These are phyloP conservation scores for Cryptomeria japonica DNA, from an alignment of 75 land plant genomes.

Conservation along the genomic window DNA sequence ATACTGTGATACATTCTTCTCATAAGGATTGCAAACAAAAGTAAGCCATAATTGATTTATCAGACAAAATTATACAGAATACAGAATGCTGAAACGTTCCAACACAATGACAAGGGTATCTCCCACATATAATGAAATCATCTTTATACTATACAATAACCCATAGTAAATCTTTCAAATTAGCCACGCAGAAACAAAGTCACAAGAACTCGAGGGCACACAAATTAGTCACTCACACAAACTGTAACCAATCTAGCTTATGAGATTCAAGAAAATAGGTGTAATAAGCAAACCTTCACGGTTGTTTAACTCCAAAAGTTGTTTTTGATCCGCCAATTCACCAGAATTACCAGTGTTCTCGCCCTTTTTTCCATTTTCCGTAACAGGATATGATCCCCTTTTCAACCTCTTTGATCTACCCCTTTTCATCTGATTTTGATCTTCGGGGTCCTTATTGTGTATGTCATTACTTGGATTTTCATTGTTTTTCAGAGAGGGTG, in stretches of 20 bases:
- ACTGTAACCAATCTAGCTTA: not conserved
- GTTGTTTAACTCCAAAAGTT: slow-evolving; percentile 10
- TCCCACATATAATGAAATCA: not conserved
- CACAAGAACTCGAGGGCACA: not conserved
- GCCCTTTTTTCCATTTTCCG: not conserved
- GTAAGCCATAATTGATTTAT: not conserved
- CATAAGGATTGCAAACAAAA: not conserved
- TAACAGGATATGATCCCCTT: not conserved
- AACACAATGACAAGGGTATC: not conserved
- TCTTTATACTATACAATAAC: not conserved
- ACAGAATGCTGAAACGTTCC: not conserved
- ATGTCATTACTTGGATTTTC: not conserved
- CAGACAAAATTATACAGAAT: not conserved
- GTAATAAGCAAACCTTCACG: slow-evolving; percentile 4
- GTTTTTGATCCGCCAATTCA: not conserved
- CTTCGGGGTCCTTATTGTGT: not conserved
- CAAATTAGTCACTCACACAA: not conserved
- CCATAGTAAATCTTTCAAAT: not conserved
- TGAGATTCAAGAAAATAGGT: not conserved
- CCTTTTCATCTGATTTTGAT: not conserved
- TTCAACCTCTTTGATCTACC: not conserved
- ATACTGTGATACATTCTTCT: not conserved
- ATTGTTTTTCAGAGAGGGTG: not conserved
- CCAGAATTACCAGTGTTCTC: not conserved
- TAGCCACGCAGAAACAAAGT: not conserved